These are phyloP conservation scores for Talaromyces proteolyticus DNA, from an alignment of 495 filamentous ascomycete species.

Conservation along the genomic window DNA sequence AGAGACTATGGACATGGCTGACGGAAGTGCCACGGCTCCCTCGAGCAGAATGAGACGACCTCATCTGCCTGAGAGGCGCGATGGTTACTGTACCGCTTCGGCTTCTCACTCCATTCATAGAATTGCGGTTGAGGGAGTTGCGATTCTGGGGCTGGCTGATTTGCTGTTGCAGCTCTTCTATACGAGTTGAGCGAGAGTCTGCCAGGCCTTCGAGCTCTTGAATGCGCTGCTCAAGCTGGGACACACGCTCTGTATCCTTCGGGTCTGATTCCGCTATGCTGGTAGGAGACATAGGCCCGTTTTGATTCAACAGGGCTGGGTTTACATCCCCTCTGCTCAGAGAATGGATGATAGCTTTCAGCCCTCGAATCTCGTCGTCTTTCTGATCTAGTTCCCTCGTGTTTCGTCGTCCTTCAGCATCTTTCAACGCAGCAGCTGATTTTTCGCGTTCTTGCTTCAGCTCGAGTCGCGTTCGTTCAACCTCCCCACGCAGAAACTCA, in stretches of 20 bases:
- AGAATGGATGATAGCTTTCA: slow-evolving; percentile 97
- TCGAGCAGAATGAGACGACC: slow-evolving; percentile 26
- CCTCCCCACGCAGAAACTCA: slow-evolving; percentile 92
- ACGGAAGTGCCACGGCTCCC: slow-evolving; percentile 20
- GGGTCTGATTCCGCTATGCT: slow-evolving; percentile 10
- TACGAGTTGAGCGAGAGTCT: slow-evolving; percentile 65
- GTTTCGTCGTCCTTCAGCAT: slow-evolving; percentile 41
- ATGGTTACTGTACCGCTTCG: slow-evolving; percentile 40
- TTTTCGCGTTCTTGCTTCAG: slow-evolving; percentile 86
- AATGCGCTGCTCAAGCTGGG: slow-evolving; percentile 65
- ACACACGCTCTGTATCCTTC: slow-evolving; percentile 26
- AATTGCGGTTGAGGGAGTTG: slow-evolving; percentile 9
- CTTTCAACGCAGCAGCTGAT: slow-evolving; percentile 57
- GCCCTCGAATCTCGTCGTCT: slow-evolving; percentile 92
- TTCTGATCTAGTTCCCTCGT: slow-evolving; percentile 80
- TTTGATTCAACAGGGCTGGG: slow-evolving; percentile 20
- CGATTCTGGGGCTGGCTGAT: slow-evolving; percentile 53
- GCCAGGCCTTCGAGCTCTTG: slow-evolving; percentile 65
- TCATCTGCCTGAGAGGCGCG: slow-evolving; percentile 28
- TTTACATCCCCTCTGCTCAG: slow-evolving; percentile 65
- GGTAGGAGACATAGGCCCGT: slow-evolving; percentile 8
- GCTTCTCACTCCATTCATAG: slow-evolving; percentile 9
- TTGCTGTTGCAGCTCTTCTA: slow-evolving; percentile 88
- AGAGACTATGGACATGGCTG: slow-evolving; percentile 35
- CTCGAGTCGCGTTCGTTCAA: slow-evolving; percentile 89